A percentile compares a stretch with the other conserved stretches of the same genome.
phyloP scores from a whole-genome alignment of 2,329 filamentous ascomycete species.

The Monosporascus ibericus region DNA sequence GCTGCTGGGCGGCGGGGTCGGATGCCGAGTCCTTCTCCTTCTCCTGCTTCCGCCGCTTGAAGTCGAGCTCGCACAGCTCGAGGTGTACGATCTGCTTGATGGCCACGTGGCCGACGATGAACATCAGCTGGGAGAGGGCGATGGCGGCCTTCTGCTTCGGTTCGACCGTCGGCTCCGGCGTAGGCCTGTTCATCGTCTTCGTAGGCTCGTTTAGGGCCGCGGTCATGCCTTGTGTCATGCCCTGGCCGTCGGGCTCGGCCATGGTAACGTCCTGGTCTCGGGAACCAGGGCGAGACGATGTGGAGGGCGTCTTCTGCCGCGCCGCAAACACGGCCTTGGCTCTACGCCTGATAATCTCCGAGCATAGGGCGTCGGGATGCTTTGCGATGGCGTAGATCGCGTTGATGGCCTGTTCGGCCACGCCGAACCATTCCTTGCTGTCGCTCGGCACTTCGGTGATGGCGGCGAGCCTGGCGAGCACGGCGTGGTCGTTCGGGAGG shows the following conservation, averaged over 20 bases:
- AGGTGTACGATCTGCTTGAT: conserved; percentile 99
- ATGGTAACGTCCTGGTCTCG: conserved; percentile 36
- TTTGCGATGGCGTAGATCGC: conserved; percentile 93
- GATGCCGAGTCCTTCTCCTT: conserved; percentile 61
- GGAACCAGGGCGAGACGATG: conserved; percentile 39
- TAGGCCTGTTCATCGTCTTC: conserved; percentile 21
- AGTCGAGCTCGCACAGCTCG: conserved; percentile 94
- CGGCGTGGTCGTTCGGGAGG: conserved; percentile 85
- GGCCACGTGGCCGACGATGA: conserved; percentile 91
- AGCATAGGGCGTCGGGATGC: conserved; percentile 88
- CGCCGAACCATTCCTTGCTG: conserved; percentile 92
- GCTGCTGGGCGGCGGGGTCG: conserved; percentile 29
- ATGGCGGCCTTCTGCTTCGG: conserved; percentile 63
- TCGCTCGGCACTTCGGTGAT: conserved; percentile 82
- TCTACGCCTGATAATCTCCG: conserved; percentile 81
- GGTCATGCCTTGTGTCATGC: conserved; percentile 28
- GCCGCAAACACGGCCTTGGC: conserved; percentile 70
- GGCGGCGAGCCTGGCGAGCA: conserved; percentile 71
- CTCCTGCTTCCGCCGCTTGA: conserved; percentile 91
- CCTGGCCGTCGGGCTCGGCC: conserved; percentile 24
- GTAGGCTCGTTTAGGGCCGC: conserved; percentile 24
- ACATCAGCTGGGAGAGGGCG: conserved; percentile 82
- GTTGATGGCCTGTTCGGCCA: conserved; percentile 92
- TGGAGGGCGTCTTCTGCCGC: conserved; percentile 31
- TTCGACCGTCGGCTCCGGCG: conserved; percentile 29